A percentile compares a stretch with the other conserved stretches of the same genome.
Conservation (phyloP, 2,329 filamentous ascomycete genomes). For the Cercospora berteroae region DNA sequence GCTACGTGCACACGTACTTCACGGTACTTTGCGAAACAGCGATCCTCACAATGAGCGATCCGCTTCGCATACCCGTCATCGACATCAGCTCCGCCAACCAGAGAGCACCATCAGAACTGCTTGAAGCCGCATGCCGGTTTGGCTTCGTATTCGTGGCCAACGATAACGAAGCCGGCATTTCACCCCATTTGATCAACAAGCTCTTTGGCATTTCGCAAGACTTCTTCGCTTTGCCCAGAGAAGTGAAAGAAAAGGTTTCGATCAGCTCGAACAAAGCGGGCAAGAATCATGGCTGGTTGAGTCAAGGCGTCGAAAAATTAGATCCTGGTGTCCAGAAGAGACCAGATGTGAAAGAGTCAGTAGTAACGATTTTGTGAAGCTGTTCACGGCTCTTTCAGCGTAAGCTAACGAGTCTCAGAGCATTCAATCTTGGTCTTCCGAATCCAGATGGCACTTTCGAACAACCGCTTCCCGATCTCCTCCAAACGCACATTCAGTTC, state of each 20-base stretch:
- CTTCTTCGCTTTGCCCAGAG: conserved; percentile 68
- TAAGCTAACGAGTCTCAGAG: conserved; percentile 54
- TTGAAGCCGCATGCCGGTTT: conserved; percentile 76
- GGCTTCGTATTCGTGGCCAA: conserved; percentile 90
- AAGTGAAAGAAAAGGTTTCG: conserved; percentile 71
- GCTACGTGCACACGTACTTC: neutral
- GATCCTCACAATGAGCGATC: conserved; percentile 6
- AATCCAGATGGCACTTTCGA: conserved; percentile 60
- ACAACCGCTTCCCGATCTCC: conserved; percentile 70
- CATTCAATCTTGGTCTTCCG: conserved; percentile 89
- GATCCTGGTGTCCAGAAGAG: conserved; percentile 76
- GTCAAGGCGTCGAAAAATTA: conserved; percentile 82
- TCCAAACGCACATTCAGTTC: conserved; percentile 59
- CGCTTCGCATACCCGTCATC: conserved; percentile 68
- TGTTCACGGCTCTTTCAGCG: neutral
- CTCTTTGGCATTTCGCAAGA: conserved; percentile 71
- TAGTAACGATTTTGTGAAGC: neutral
- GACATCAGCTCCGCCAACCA: conserved; percentile 65
- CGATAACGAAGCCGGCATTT: conserved; percentile 65
- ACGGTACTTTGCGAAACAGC: neutral
- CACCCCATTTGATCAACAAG: conserved; percentile 61
- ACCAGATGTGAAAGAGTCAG: conserved; percentile 74
- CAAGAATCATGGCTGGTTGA: conserved; percentile 84
- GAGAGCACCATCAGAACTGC: conserved; percentile 65
- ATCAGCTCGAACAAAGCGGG: conserved; percentile 62